Percentiles rank a stretch among this genome's conserved stretches.
These are phyloP conservation scores for Russula foetens DNA, from an alignment of 768 basidiomycete genomes.

Conservation along the genomic window DNA sequence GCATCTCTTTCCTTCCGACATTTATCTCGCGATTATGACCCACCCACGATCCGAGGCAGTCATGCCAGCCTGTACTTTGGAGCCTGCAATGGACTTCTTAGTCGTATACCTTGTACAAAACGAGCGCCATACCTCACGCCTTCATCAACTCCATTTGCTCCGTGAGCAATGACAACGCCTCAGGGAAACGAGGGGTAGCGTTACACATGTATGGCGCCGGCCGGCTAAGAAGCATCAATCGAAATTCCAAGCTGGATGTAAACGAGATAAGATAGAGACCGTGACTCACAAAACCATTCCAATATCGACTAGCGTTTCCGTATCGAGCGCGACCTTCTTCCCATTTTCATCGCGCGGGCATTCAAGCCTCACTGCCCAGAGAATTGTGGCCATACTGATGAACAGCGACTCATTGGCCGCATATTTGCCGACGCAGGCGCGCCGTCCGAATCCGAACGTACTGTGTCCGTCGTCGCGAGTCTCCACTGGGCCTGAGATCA, in stretches of 20 bases:
- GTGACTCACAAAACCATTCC: conserved; percentile 10
- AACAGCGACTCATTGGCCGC: conserved; percentile 19
- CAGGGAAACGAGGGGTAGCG: not conserved
- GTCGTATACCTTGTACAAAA: too few species aligned
- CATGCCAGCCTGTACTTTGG: too few species aligned
- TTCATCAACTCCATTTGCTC: not conserved
- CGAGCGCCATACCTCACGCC: not conserved
- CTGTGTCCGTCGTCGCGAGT: conserved; percentile 11
- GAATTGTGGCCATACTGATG: conserved; percentile 16
- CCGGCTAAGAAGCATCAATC: not conserved
- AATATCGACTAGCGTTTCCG: not conserved
- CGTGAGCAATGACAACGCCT: not conserved
- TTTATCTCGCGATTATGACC: too few species aligned
- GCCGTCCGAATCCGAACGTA: conserved; percentile 13
- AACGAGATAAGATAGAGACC: not conserved
- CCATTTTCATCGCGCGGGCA: conserved; percentile 2
- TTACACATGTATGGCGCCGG: not conserved
- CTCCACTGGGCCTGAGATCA: conserved; percentile 2
- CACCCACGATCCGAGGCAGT: too few species aligned
- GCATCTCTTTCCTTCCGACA: too few species aligned
- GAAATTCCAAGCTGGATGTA: not conserved
- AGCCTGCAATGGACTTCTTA: too few species aligned
- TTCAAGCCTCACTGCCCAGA: conserved; percentile 17
- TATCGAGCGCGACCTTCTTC: not conserved
- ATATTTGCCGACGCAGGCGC: conserved; percentile 18